phyloP scores from a whole-genome alignment of 176 grass and related monocot species.

The Lolium rigidum region DNA sequence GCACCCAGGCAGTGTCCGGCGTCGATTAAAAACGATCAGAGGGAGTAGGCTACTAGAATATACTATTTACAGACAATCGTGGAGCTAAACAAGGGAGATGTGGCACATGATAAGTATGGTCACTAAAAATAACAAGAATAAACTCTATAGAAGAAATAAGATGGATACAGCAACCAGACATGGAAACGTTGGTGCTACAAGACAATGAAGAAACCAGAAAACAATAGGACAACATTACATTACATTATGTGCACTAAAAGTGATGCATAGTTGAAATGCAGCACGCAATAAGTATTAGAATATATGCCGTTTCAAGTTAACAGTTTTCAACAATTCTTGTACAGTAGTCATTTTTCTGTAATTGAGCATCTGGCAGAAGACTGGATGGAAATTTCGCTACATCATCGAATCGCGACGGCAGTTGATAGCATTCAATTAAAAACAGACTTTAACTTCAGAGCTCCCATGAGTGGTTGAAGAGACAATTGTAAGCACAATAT shows the following conservation, averaged over 20 bases:
- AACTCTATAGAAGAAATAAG: slow-evolving; percentile 22
- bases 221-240: not conserved
- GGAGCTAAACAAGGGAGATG: slow-evolving; percentile 32
- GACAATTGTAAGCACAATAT: slow-evolving; percentile 2
- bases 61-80: slow-evolving; percentile 23
- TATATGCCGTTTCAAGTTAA: not conserved
- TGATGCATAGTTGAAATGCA: not conserved
- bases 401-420: not conserved
- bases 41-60: not conserved
- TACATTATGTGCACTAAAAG: slow-evolving; percentile 9
- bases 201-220: slow-evolving; percentile 32
- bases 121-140: slow-evolving; percentile 5
- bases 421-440: not conserved
- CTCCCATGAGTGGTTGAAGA: slow-evolving; percentile 9
- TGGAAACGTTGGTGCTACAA: not conserved
- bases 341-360: not conserved
- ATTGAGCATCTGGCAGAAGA: not conserved
- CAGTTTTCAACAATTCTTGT: not conserved
- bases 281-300: not conserved
- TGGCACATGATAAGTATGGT: not conserved
- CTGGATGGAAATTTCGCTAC: slow-evolving; percentile 3
- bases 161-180: slow-evolving; percentile 6
- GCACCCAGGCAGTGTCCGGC: no score
- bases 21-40: no score
- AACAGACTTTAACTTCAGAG: not conserved